A percentile compares a stretch with the other conserved stretches of the same genome.
Conservation (phyloP, 169 alveolate species). For the Plasmodium cynomolgi region DNA sequence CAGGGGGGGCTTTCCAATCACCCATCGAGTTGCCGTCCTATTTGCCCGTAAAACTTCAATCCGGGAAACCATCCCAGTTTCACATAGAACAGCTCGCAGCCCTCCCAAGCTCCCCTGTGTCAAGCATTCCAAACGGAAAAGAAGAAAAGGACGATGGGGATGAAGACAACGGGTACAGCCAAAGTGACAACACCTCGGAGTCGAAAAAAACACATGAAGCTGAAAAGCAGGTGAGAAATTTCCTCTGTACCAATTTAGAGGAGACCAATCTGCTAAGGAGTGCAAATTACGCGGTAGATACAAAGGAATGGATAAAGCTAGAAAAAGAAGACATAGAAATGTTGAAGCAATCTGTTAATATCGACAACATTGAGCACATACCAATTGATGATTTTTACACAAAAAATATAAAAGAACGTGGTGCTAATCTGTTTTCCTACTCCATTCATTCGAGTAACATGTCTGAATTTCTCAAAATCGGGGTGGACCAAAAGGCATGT, state of each 20-base stretch:
- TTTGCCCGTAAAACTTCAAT: not conserved
- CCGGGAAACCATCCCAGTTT: not conserved
- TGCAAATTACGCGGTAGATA: not conserved
- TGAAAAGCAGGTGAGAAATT: not conserved
- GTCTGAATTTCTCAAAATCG: constrained; percentile 5
- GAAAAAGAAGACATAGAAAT: constrained; percentile 39
- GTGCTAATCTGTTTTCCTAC: constrained; percentile 8
- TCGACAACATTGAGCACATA: constrained; percentile 15
- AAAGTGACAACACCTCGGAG: not conserved
- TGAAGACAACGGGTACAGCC: not conserved
- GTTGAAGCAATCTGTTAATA: constrained; percentile 40
- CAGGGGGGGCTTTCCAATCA: not conserved
- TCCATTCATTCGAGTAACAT: constrained; percentile 32
- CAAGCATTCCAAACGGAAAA: not conserved
- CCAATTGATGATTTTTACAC: constrained; percentile 37
- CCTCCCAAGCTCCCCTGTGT: not conserved
- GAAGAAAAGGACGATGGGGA: not conserved
- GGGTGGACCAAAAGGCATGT: not conserved
- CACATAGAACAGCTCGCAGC: not conserved
- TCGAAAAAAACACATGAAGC: not conserved
- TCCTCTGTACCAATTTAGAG: not conserved
- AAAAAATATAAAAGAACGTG: constrained; percentile 23
- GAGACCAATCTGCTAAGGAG: not conserved
- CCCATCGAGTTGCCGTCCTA: not conserved
- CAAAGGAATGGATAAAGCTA: constrained; percentile 17